Evolutionary conservation across 371 early-diverging fungal species (phyloP).

Genomic region (Mortierella sp.): DNA sequence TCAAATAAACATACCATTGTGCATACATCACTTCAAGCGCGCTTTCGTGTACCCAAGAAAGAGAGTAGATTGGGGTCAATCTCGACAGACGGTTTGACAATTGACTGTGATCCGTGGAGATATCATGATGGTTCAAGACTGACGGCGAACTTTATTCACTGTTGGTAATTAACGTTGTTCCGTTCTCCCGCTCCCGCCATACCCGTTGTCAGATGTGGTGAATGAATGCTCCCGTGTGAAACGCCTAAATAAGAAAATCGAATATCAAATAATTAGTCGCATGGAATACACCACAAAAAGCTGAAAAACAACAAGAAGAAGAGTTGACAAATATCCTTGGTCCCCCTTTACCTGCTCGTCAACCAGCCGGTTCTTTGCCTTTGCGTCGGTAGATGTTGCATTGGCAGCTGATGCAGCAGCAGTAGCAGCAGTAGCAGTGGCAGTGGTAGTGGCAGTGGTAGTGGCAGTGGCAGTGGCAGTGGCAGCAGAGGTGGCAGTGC

Average conservation of each 20-base stretch:
- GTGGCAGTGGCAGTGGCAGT: background rate
- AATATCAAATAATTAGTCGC: background rate
- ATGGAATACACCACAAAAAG: background rate
- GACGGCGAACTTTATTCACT: constrained; percentile 3
- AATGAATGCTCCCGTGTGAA: constrained; percentile 6
- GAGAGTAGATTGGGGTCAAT: too few species aligned
- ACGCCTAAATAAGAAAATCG: background rate
- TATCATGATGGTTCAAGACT: too few species aligned
- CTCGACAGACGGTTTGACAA: too few species aligned
- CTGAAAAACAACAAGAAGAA: too few species aligned
- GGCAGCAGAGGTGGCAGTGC: background rate
- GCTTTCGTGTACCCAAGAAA: too few species aligned
- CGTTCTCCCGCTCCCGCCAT: background rate
- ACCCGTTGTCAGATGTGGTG: background rate
- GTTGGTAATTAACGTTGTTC: background rate
- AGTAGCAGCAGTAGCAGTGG: background rate
- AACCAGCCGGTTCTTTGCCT: background rate
- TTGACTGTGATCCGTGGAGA: too few species aligned
- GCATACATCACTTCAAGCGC: too few species aligned
- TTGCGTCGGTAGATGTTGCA: background rate
- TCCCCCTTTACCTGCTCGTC: too few species aligned
- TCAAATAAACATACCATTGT: too few species aligned
- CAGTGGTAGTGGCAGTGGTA: background rate
- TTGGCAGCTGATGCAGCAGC: background rate
- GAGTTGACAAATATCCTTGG: too few species aligned